These are phyloP conservation scores for Pyrenopolyporus hunteri DNA, from an alignment of 495 filamentous ascomycete species.

Conservation along the genomic window DNA sequence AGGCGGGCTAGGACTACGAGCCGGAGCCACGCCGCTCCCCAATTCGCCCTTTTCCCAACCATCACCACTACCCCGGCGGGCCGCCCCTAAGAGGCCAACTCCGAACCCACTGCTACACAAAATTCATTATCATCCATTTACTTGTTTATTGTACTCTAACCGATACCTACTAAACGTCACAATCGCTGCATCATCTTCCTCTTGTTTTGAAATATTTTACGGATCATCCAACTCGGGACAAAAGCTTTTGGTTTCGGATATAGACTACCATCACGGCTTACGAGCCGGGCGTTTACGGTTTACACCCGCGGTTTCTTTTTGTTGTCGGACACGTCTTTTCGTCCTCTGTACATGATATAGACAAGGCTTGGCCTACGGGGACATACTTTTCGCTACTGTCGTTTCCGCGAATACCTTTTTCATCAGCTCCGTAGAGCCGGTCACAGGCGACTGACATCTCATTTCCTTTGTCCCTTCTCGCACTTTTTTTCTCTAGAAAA, in stretches of 20 bases:
- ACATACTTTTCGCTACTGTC: constrained; percentile 19
- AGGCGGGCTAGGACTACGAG: constrained; percentile 42
- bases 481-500: constrained; percentile 15
- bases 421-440: constrained; percentile 19
- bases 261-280: constrained; percentile 19
- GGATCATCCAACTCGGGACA: constrained; percentile 1
- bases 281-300: constrained; percentile 7
- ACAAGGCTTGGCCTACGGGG: constrained; percentile 10
- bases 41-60: constrained; percentile 40
- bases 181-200: constrained; percentile 9
- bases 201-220: background rate
- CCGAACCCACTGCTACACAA: background rate
- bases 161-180: background rate
- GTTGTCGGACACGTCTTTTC: background rate
- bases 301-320: background rate
- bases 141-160: constrained; percentile 2
- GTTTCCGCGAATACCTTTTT: constrained; percentile 20
- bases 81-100: constrained; percentile 14
- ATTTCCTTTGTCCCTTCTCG: background rate
- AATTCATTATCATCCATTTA: background rate
- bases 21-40: constrained; percentile 37
- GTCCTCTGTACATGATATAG: constrained; percentile 16
- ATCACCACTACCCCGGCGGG: constrained; percentile 4
- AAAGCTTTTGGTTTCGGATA: constrained; percentile 19
- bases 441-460: constrained; percentile 28